Evolutionary conservation across 2,329 filamentous ascomycete species (phyloP).

Genomic region (Fusarium ramigenum): DNA sequence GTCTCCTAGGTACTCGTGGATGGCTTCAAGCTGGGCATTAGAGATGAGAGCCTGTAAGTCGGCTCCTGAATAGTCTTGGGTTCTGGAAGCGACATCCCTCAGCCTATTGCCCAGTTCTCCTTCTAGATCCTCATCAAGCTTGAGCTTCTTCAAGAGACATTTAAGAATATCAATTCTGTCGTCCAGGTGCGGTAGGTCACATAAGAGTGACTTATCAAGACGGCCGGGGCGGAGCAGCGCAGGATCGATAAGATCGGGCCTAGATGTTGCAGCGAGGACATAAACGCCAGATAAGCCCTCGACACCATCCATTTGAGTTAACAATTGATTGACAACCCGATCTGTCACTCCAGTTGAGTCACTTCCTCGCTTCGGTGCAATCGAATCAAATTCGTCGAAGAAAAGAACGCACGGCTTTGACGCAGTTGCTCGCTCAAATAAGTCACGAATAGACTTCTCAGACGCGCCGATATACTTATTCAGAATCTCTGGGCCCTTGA

Average conservation of each 20-base stretch:
- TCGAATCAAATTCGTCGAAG: constrained; percentile 98
- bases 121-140: background rate
- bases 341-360: constrained; percentile 98
- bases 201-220: constrained; percentile 91
- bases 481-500: constrained; percentile 96
- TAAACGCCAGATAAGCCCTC: constrained; percentile 96
- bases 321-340: constrained; percentile 94
- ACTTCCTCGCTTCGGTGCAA: constrained; percentile 95
- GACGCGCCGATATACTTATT: constrained; percentile 99
- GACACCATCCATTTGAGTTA: constrained; percentile 98
- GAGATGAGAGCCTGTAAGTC: background rate
- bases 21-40: background rate
- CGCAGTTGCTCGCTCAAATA: constrained; percentile 91
- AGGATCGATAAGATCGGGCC: constrained; percentile 94
- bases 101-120: background rate
- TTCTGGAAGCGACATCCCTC: background rate
- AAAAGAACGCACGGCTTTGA: constrained; percentile 94
- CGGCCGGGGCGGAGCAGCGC: constrained; percentile 90
- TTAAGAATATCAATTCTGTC: constrained; percentile 82
- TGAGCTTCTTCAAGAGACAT: background rate
- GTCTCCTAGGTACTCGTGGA: background rate
- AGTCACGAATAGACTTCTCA: constrained; percentile 92
- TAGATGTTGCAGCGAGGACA: constrained; percentile 90
- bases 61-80: background rate
- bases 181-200: constrained; percentile 82